Evolutionary conservation across 768 basidiomycete genomes (phyloP).

Genomic region (Lactifluus echinatus): DNA sequence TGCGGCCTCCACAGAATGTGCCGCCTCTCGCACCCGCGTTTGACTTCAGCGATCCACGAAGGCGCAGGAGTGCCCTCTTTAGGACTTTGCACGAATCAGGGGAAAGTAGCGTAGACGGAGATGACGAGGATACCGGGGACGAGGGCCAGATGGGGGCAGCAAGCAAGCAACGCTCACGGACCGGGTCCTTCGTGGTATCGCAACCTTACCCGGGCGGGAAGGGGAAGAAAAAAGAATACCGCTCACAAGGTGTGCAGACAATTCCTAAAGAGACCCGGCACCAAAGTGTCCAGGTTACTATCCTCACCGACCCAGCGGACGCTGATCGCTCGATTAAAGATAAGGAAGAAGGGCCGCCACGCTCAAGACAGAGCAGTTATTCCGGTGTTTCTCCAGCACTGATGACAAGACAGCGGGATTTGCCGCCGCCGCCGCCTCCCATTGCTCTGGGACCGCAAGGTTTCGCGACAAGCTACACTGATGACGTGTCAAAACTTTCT

Average conservation of each 20-base stretch:
- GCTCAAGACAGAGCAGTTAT: slow-evolving; percentile 7
- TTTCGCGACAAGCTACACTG: slow-evolving; percentile 1
- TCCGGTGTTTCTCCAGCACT: not conserved
- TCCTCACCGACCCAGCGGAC: slow-evolving; percentile 17
- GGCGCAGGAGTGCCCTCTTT: slow-evolving; percentile 29
- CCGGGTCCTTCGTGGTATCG: slow-evolving; percentile 29
- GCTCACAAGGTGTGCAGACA: slow-evolving; percentile 66
- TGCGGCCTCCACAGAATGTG: slow-evolving; percentile 37
- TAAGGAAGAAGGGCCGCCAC: slow-evolving; percentile 12
- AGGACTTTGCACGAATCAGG: slow-evolving; percentile 48
- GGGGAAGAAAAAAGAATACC: slow-evolving; percentile 48
- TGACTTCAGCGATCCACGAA: slow-evolving; percentile 32
- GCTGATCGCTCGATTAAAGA: slow-evolving; percentile 18
- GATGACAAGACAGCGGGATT: not conserved
- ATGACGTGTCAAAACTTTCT: slow-evolving; percentile 24
- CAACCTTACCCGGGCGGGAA: slow-evolving; percentile 28
- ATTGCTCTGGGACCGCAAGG: not conserved
- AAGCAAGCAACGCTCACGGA: slow-evolving; percentile 22
- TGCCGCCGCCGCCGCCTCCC: not conserved
- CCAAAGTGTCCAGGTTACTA: slow-evolving; percentile 52
- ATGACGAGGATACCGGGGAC: slow-evolving; percentile 51
- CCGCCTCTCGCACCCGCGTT: slow-evolving; percentile 42
- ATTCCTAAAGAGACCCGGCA: slow-evolving; percentile 42
- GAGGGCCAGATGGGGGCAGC: slow-evolving; percentile 29
- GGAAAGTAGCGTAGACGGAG: slow-evolving; percentile 71